Conservation (phyloP, 176 grass and related monocot genomes). For the Thinopyrum elongatum region DNA sequence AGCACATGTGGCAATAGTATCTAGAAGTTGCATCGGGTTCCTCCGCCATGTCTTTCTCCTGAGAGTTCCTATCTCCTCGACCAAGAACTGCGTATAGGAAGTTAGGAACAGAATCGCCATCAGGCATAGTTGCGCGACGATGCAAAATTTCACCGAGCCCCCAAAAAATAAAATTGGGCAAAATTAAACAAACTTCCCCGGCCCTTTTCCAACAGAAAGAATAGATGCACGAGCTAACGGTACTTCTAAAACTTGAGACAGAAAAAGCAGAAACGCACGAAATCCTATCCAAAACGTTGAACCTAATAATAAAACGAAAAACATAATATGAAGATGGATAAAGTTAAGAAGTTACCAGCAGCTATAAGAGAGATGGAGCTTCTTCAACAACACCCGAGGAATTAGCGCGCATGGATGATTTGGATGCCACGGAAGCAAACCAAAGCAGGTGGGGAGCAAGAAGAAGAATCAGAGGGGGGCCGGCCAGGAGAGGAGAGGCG, state of each 20-base stretch:
- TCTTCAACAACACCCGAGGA: background rate
- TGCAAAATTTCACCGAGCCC: background rate
- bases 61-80: background rate
- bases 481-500: background rate
- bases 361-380: background rate
- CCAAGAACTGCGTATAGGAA: constrained; percentile 10
- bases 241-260: background rate
- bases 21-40: constrained; percentile 33
- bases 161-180: background rate
- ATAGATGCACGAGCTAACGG: background rate
- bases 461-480: constrained; percentile 4
- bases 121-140: background rate
- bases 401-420: background rate
- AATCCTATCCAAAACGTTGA: background rate
- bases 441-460: background rate
- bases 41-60: constrained; percentile 36
- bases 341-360: background rate
- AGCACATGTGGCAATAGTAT: constrained; percentile 87
- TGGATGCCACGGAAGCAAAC: background rate
- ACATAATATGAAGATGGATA: too few relatives aligned
- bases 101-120: background rate
- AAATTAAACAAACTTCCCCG: background rate
- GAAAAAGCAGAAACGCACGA: background rate
- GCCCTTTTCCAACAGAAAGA: background rate
- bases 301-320: background rate